These are phyloP conservation scores for Dactylonectria macrodidyma DNA, from an alignment of 2,329 filamentous ascomycete genomes.

Conservation along the genomic window DNA sequence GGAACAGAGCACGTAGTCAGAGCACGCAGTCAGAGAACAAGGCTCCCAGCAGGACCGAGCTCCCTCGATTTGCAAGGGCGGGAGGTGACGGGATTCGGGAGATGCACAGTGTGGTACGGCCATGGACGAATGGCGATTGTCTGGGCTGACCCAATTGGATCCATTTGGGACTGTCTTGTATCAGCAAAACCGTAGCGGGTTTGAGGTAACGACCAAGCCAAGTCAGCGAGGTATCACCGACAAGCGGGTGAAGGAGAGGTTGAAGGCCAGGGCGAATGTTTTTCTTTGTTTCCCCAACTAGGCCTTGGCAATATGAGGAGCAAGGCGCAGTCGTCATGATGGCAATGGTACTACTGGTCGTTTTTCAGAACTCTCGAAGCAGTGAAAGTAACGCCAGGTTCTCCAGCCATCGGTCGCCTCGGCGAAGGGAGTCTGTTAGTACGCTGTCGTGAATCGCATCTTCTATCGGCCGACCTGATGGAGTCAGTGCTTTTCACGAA, in stretches of 20 bases:
- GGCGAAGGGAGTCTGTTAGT: neutral
- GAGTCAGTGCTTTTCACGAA: slow-evolving; percentile 21
- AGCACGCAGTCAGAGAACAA: slow-evolving; percentile 25
- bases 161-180: slow-evolving; percentile 31
- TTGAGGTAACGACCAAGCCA: slow-evolving; percentile 19
- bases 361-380: neutral
- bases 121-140: slow-evolving; percentile 21
- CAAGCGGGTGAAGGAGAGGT: slow-evolving; percentile 10
- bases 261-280: slow-evolving; percentile 29
- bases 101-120: slow-evolving; percentile 43
- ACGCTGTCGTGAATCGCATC: slow-evolving; percentile 11
- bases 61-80: slow-evolving; percentile 37
- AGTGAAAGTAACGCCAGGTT: neutral
- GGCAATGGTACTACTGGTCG: slow-evolving; percentile 12
- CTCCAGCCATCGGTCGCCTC: slow-evolving; percentile 42
- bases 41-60: slow-evolving; percentile 28
- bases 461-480: slow-evolving; percentile 16
- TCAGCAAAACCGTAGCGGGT: slow-evolving; percentile 26
- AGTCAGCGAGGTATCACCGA: slow-evolving; percentile 40
- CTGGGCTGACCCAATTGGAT: slow-evolving; percentile 13
- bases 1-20: slow-evolving; percentile 28
- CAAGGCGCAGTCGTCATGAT: slow-evolving; percentile 12
- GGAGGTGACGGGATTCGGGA: slow-evolving; percentile 40
- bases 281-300: slow-evolving; percentile 27
- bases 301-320: slow-evolving; percentile 29